Evolutionary conservation across 495 filamentous ascomycete genomes (phyloP), one percentile per base, ranked within the genome.

Genomic region (Lineolata rhizophorae): DNA sequence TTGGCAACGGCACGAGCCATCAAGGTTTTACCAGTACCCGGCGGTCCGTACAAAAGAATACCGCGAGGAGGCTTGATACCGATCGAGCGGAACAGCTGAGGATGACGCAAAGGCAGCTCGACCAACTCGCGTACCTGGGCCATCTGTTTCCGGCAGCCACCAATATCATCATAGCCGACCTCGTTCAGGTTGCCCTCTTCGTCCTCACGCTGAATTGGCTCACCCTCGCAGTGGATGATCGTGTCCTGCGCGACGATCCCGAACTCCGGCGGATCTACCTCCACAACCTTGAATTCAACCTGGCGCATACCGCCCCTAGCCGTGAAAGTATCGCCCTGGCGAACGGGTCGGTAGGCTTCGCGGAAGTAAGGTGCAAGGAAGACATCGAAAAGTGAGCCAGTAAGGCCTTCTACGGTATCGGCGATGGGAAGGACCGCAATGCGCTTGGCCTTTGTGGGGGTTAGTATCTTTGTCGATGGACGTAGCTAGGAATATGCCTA

Each of bases 321-420:
- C 49, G 83, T 92, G 65, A 97, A 97, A 25, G 93, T 70, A 47
- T 97, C 87, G 34, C 83, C 87, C 64, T 94, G 85, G 49, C 84
- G 69, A 28, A 97, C 78, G 35, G 87, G 87, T 44, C 87, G 67
- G 62, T 97, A 97, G 35, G 90, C 87, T 64, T 97, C 87, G 41
- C 87, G 82, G 71, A 97, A 97, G 62, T 97, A 97, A 38, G 90
- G 90, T 32, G 90, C 90, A 44, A 97, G 82, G 70, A 83, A 97
- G 42, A 97, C 87, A 48, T 97, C 87, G 64, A 97, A 97, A 29
- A 97, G 67, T 21, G 83, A 93, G 45, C 87, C 87, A 36, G 87
- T 95, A 17, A 97, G 63, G 44, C 87, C 87, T 64, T 97, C 87
- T 39, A 97, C 74, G 41, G 87, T 97, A 50, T 97, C 87, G 40